Percentiles rank a stretch among this genome's conserved stretches.
phyloP scores from a whole-genome alignment of 352 stramenopile genomes.

The Pythium biforme region DNA sequence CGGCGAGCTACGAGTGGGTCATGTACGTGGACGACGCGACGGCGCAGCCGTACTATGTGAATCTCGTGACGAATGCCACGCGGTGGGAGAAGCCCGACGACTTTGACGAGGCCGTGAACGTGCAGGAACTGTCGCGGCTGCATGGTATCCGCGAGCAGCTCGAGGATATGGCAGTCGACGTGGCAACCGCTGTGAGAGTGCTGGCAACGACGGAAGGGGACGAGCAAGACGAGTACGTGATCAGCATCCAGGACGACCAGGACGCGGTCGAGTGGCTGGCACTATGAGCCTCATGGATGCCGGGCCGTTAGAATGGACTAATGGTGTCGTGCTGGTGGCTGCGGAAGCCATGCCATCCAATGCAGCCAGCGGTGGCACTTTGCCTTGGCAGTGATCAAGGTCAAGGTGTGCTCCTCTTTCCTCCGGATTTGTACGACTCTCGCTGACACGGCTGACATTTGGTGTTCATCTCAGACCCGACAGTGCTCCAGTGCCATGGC shows the following conservation, averaged over 20 bases:
- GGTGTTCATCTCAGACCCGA: background rate
- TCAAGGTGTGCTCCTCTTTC: too few relatives aligned
- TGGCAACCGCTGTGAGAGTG: background rate
- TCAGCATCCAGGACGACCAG: constrained; percentile 21
- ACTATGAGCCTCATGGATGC: background rate
- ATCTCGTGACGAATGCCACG: constrained; percentile 45
- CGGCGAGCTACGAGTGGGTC: constrained; percentile 30
- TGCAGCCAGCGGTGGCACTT: background rate
- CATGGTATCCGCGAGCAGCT: constrained; percentile 12
- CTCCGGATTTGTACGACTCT: background rate
- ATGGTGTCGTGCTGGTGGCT: too few relatives aligned
- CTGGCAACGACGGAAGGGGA: background rate
- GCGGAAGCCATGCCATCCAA: background rate
- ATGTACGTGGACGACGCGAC: constrained; percentile 48
- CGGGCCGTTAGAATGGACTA: too few relatives aligned
- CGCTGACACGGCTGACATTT: background rate
- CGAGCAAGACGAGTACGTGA: constrained; percentile 44
- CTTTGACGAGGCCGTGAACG: constrained; percentile 17
- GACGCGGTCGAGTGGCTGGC: constrained; percentile 14
- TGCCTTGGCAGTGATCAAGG: too few relatives aligned
- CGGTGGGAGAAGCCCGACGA: constrained; percentile 45
- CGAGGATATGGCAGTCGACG: background rate
- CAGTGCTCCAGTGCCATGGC: too few relatives aligned
- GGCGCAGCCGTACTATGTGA: constrained; percentile 52
- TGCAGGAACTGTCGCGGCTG: background rate